Percentiles rank a stretch among this genome's conserved stretches.
phyloP scores from a whole-genome alignment of 345 rosid genomes.

The Ceriops tagal region DNA sequence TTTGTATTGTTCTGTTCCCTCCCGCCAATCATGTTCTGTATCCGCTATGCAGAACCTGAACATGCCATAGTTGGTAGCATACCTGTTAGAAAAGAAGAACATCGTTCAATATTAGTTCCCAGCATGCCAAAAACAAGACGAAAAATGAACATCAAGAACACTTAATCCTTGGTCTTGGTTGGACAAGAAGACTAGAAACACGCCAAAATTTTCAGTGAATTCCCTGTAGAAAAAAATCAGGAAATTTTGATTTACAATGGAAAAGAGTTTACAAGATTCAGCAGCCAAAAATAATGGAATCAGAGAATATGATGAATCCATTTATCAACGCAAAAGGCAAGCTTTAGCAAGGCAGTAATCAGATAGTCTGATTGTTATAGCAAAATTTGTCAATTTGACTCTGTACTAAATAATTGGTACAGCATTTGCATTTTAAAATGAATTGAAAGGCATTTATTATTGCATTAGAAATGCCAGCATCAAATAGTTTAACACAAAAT shows the following conservation, averaged over 20 bases:
- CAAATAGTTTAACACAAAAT: neutral
- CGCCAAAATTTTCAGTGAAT: no score
- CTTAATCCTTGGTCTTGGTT: neutral
- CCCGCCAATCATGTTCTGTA: conserved; percentile 75
- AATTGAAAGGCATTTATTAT: neutral
- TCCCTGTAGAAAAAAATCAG: no score
- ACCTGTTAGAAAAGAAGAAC: conserved; percentile 31
- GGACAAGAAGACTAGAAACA: neutral
- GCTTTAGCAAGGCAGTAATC: no score
- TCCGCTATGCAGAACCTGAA: conserved; percentile 71
- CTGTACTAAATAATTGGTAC: no score
- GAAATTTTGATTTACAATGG: no score
- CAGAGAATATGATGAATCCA: no score
- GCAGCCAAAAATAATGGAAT: no score
- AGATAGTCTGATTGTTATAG: no score
- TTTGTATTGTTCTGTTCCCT: conserved; percentile 66
- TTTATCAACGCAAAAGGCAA: no score
- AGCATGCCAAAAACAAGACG: neutral
- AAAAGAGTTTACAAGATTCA: no score
- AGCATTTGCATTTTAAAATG: neutral
- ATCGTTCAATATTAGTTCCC: neutral
- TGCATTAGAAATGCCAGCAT: neutral
- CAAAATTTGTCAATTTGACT: neutral
- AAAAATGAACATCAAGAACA: neutral
- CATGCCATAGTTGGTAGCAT: conserved; percentile 73